These are phyloP conservation scores for Diaporthe australafricana DNA, from an alignment of 2,329 filamentous ascomycete genomes.

Conservation along the genomic window DNA sequence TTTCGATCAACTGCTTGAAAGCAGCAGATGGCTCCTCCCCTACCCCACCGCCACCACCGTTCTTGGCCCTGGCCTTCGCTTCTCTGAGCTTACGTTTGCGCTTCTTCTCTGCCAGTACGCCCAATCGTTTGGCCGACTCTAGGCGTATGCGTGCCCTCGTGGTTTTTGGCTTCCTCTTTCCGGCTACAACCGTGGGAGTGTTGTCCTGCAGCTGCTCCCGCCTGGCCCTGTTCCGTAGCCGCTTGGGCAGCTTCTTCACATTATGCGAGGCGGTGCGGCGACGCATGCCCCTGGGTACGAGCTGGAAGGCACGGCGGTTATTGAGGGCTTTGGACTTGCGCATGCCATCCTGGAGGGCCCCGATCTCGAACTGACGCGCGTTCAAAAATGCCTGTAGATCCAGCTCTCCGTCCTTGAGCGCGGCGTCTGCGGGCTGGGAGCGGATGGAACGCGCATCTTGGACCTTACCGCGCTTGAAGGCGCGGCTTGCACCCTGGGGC, in stretches of 20 bases:
- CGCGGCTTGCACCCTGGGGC: slow-evolving; percentile 38
- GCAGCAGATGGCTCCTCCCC: slow-evolving; percentile 37
- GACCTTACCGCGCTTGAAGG: slow-evolving; percentile 58
- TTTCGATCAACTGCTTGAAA: slow-evolving; percentile 48
- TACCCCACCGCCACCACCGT: slow-evolving; percentile 37
- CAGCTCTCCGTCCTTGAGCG: slow-evolving; percentile 79
- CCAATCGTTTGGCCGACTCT: slow-evolving; percentile 80
- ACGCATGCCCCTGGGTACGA: slow-evolving; percentile 85
- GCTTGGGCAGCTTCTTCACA: slow-evolving; percentile 86
- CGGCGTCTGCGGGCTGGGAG: slow-evolving; percentile 61
- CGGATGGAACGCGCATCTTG: slow-evolving; percentile 62
- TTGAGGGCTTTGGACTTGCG: slow-evolving; percentile 72
- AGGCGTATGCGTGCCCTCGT: slow-evolving; percentile 73
- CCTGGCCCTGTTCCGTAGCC: slow-evolving; percentile 76
- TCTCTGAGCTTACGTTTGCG: slow-evolving; percentile 56
- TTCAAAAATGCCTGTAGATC: slow-evolving; percentile 87
- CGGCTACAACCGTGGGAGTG: slow-evolving; percentile 80
- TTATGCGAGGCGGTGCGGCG: slow-evolving; percentile 95
- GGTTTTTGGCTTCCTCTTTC: slow-evolving; percentile 70
- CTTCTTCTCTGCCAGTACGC: slow-evolving; percentile 70
- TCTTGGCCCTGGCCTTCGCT: slow-evolving; percentile 42
- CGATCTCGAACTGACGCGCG: slow-evolving; percentile 90
- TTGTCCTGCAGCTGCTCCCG: slow-evolving; percentile 89
- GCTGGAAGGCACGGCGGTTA: slow-evolving; percentile 85
- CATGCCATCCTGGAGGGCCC: slow-evolving; percentile 85